Evolutionary conservation across 202 grass and related monocot species (phyloP).

Genomic region (Dendrocalamus latiflorus): DNA sequence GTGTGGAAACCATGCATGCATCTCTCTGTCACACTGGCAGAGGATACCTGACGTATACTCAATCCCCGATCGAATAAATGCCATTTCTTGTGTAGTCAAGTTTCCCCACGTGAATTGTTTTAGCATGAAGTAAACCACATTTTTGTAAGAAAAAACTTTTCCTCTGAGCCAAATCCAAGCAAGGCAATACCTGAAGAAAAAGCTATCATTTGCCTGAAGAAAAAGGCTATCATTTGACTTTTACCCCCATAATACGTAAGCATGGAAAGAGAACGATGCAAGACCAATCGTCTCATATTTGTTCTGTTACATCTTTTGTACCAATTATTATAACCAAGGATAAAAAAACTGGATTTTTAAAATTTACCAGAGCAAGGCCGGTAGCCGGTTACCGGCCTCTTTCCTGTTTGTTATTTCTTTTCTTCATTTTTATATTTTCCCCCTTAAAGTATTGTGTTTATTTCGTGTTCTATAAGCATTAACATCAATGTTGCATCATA

Average conservation of each 20-base stretch:
- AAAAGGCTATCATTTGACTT: background rate
- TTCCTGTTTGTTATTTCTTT: too few species aligned
- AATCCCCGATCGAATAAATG: conserved; percentile 7
- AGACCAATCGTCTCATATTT: background rate
- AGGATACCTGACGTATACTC: conserved; percentile 18
- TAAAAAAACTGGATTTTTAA: too few species aligned
- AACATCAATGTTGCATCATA: too few species aligned
- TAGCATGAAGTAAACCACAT: background rate
- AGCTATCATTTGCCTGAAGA: too few species aligned
- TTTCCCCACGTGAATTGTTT: background rate
- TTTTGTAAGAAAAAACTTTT: background rate
- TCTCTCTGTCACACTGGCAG: background rate
- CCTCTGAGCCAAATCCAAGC: background rate
- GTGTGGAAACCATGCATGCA: background rate
- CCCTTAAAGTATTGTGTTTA: too few species aligned
- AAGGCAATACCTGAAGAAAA: background rate
- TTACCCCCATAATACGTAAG: background rate
- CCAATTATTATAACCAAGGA: too few species aligned
- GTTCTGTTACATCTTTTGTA: background rate
- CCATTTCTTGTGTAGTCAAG: background rate
- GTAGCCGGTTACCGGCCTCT: too few species aligned
- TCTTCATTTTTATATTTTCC: too few species aligned
- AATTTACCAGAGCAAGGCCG: too few species aligned
- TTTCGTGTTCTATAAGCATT: too few species aligned
- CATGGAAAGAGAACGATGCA: background rate